These are phyloP conservation scores for Pseudogymnoascus destructans DNA, from an alignment of 2,329 filamentous ascomycete genomes.

Conservation along the genomic window DNA sequence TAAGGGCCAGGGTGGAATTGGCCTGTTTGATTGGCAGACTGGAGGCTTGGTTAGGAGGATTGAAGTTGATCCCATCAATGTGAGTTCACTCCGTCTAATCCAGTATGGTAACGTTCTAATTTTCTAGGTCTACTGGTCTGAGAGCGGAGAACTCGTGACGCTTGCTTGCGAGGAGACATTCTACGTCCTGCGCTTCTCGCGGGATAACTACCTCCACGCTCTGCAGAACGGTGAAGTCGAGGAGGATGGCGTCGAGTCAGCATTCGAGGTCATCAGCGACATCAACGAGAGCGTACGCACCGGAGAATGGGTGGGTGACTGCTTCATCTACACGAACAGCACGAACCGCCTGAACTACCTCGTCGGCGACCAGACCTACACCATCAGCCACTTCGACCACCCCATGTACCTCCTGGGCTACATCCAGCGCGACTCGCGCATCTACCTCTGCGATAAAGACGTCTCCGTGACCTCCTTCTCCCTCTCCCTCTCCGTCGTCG, in stretches of 20 bases:
- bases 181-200: slow-evolving; percentile 84
- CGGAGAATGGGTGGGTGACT: slow-evolving; percentile 96
- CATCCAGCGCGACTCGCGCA: slow-evolving; percentile 83
- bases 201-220: slow-evolving; percentile 76
- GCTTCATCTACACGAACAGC: slow-evolving; percentile 96
- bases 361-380: slow-evolving; percentile 95
- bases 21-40: slow-evolving; percentile 91
- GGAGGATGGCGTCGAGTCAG: slow-evolving; percentile 83
- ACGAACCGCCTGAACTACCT: slow-evolving; percentile 96
- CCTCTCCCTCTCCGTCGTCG: slow-evolving; percentile 81
- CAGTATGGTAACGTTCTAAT: slow-evolving; percentile 9
- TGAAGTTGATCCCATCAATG: slow-evolving; percentile 53
- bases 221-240: slow-evolving; percentile 73
- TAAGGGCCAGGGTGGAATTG: slow-evolving; percentile 86
- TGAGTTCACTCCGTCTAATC: background rate
- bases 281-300: slow-evolving; percentile 89
- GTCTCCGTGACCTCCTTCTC: slow-evolving; percentile 81
- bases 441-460: slow-evolving; percentile 94
- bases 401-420: slow-evolving; percentile 93
- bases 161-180: slow-evolving; percentile 91
- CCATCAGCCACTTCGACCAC: slow-evolving; percentile 91
- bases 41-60: slow-evolving; percentile 84
- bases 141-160: slow-evolving; percentile 83
- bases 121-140: slow-evolving; percentile 81
- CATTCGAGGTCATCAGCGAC: slow-evolving; percentile 92